Percentiles rank a stretch among this genome's conserved stretches.
These are phyloP conservation scores for Eutrema salsugineum DNA, from an alignment of 441 rosid genomes.

Conservation along the genomic window DNA sequence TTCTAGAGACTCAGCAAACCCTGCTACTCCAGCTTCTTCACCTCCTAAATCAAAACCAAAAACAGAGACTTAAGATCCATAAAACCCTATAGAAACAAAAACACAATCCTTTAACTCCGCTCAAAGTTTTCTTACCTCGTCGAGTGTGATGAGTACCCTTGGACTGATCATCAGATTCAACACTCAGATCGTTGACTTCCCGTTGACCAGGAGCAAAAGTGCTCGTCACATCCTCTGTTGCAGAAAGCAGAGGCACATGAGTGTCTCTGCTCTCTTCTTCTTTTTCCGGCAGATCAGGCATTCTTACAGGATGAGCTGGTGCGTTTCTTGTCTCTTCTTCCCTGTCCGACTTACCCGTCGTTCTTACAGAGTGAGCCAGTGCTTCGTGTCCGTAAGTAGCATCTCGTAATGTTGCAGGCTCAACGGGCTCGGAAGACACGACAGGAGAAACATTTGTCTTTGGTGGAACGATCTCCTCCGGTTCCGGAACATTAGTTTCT, in stretches of 20 bases:
- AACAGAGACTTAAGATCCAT: neutral
- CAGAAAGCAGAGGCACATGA: slow-evolving; percentile 20
- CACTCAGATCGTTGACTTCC: slow-evolving; percentile 34
- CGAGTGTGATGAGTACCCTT: slow-evolving; percentile 44
- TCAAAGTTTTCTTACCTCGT: slow-evolving; percentile 32
- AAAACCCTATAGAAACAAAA: neutral
- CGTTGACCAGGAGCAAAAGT: slow-evolving; percentile 28
- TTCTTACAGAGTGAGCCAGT: neutral
- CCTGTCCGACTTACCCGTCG: neutral
- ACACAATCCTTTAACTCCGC: neutral
- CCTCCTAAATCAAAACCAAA: slow-evolving; percentile 15
- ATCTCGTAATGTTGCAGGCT: slow-evolving; percentile 12
- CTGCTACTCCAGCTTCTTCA: slow-evolving; percentile 36
- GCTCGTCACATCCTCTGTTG: slow-evolving; percentile 24
- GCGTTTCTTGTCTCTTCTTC: slow-evolving; percentile 2
- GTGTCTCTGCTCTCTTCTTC: slow-evolving; percentile 23
- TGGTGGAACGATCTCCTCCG: slow-evolving; percentile 21
- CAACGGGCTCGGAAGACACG: slow-evolving; percentile 19
- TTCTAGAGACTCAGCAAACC: too few relatives aligned
- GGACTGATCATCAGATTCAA: slow-evolving; percentile 42
- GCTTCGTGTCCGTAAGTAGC: slow-evolving; percentile 13
- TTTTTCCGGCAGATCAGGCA: neutral
- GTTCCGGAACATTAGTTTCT: slow-evolving; percentile 25
- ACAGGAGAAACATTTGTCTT: slow-evolving; percentile 24
- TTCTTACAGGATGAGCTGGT: neutral